Evolutionary conservation across 768 basidiomycete genomes (phyloP).

Genomic region (Rhodotorula graminis): DNA sequence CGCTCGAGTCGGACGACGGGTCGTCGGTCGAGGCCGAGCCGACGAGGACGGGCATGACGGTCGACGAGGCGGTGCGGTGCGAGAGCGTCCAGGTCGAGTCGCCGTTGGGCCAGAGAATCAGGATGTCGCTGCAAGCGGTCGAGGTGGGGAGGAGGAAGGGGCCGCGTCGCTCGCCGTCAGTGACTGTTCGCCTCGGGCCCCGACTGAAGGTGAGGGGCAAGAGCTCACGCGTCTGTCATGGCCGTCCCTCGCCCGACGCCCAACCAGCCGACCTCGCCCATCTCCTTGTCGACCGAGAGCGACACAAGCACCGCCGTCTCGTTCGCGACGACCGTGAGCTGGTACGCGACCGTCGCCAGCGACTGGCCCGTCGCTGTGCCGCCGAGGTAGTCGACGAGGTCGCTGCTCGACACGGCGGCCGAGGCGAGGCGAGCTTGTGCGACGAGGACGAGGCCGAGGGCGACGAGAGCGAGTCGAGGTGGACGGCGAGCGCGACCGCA

Average conservation of each 20-base stretch:
- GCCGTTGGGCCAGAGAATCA: constrained; percentile 28
- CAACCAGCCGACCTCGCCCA: constrained; percentile 11
- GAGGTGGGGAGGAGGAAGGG: no score
- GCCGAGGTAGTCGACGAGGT: constrained; percentile 23
- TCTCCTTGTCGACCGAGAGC: not conserved
- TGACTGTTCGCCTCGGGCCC: no score
- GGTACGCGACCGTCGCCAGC: constrained; percentile 17
- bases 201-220: no score
- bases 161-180: no score
- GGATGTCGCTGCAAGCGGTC: constrained; percentile 13
- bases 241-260: constrained; percentile 12
- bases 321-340: constrained; percentile 23
- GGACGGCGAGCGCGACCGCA: not conserved
- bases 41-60: constrained; percentile 18
- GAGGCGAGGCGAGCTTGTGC: not conserved
- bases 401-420: not conserved
- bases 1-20: not conserved
- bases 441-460: not conserved
- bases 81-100: constrained; percentile 25
- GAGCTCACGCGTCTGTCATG: constrained; percentile 21
- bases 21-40: not conserved
- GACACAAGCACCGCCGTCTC: constrained; percentile 12
- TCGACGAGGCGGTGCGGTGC: constrained; percentile 23
- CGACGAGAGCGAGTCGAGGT: not conserved
- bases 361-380: constrained; percentile 22